Percentiles rank a stretch among this genome's conserved stretches.
phyloP scores from a whole-genome alignment of 768 basidiomycete species.

The Lentinula aciculospora region DNA sequence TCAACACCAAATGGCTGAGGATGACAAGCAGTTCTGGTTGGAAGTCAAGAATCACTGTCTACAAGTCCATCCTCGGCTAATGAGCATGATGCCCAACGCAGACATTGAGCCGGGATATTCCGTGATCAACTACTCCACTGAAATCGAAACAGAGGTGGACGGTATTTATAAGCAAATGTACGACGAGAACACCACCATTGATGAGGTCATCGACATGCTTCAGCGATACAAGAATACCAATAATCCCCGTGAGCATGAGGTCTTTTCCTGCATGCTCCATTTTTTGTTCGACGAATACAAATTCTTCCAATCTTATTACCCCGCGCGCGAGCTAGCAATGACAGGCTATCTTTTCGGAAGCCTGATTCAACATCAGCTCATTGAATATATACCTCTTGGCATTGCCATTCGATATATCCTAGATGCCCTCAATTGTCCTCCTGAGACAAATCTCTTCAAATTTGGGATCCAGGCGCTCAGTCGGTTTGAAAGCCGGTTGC shows the following conservation, averaged over 20 bases:
- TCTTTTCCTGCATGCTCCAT: constrained; percentile 99
- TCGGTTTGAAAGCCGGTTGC: constrained; percentile 80
- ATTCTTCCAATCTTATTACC: constrained; percentile 96
- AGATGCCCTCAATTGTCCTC: constrained; percentile 86
- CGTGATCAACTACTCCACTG: constrained; percentile 81
- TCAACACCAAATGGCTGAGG: constrained; percentile 66
- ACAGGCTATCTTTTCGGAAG: constrained; percentile 96
- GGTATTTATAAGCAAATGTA: constrained; percentile 98
- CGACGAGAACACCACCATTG: constrained; percentile 88
- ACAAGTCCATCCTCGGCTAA: constrained; percentile 92
- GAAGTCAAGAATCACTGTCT: constrained; percentile 91
- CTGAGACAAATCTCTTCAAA: constrained; percentile 90
- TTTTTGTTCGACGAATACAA: constrained; percentile 99
- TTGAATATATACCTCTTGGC: constrained; percentile 90
- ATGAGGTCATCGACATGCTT: constrained; percentile 87
- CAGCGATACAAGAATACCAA: constrained; percentile 80
- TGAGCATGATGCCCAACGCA: constrained; percentile 83
- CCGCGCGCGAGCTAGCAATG: constrained; percentile 89
- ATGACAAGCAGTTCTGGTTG: constrained; percentile 80
- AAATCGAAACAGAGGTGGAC: constrained; percentile 92
- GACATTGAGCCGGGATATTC: constrained; percentile 89
- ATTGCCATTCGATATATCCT: constrained; percentile 97
- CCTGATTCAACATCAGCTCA: constrained; percentile 87
- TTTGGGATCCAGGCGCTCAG: constrained; percentile 91
- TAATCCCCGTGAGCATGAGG: constrained; percentile 84